phyloP scores from a whole-genome alignment of 2,329 filamentous ascomycete species.

The Fusarium praegraminearum region DNA sequence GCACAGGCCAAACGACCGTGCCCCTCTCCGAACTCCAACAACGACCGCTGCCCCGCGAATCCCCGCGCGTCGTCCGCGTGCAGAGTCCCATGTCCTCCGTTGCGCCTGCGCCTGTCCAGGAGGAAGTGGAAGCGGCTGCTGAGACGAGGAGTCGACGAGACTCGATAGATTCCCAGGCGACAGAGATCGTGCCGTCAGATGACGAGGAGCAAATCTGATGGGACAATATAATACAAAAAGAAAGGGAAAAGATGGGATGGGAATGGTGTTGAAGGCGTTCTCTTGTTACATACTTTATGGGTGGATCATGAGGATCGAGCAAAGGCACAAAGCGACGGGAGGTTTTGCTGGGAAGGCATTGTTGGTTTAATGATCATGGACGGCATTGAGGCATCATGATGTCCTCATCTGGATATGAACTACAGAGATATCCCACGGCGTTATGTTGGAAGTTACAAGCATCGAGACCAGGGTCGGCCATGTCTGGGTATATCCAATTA shows the following conservation, averaged over 20 bases:
- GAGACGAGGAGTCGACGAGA: constrained; percentile 25
- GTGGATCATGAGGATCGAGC: constrained; percentile 18
- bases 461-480: constrained; percentile 1
- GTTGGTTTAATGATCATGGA: constrained; percentile 24
- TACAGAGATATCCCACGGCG: constrained; percentile 38
- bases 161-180: constrained; percentile 35
- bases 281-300: constrained; percentile 16
- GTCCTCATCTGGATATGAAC: constrained; percentile 21
- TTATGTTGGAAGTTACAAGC: constrained; percentile 17
- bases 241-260: not conserved
- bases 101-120: not conserved
- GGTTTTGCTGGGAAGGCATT: constrained; percentile 15
- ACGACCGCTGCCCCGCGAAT: constrained; percentile 47
- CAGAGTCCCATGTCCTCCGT: constrained; percentile 39
- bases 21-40: constrained; percentile 71
- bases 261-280: constrained; percentile 30
- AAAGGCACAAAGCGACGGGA: constrained; percentile 8
- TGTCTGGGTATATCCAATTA: constrained; percentile 43
- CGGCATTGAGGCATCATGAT: constrained; percentile 20
- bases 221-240: not conserved
- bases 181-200: constrained; percentile 26
- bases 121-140: constrained; percentile 3
- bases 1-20: constrained; percentile 76
- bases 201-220: constrained; percentile 15
- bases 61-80: constrained; percentile 43